Conservation (phyloP, 78 protist species). For the Dictyostelium citrinum region DNA sequence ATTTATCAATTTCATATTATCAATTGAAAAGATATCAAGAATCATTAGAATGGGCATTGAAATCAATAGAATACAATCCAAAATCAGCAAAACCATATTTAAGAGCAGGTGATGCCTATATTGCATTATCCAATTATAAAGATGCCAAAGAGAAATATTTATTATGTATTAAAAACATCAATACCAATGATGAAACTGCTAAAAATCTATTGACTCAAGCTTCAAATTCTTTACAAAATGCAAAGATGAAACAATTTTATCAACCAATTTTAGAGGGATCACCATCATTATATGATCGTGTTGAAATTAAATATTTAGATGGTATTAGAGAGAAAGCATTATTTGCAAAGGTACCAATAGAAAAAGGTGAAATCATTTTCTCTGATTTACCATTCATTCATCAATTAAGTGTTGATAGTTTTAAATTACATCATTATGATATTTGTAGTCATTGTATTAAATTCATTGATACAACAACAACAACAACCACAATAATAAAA, state of each 20-base stretch:
- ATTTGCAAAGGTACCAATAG: conserved; percentile 17
- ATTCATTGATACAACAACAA: background rate
- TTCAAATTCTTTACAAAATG: conserved; percentile 21
- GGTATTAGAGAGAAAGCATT: conserved; percentile 30
- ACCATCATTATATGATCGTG: background rate
- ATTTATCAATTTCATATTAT: background rate
- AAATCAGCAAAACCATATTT: background rate
- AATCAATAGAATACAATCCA: background rate
- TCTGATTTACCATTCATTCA: conserved; percentile 29
- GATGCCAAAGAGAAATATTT: conserved; percentile 61
- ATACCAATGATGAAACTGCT: background rate
- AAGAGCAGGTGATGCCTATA: conserved; percentile 41
- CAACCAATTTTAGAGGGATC: conserved; percentile 41
- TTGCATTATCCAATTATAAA: conserved; percentile 10
- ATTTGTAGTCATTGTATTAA: conserved; percentile 53
- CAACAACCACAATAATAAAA: background rate
- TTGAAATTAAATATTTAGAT: conserved; percentile 45
- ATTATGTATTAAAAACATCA: conserved; percentile 10
- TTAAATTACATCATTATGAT: background rate
- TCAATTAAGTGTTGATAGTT: background rate
- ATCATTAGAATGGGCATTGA: conserved; percentile 23
- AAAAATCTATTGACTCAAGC: conserved; percentile 3
- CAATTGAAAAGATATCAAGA: conserved; percentile 18
- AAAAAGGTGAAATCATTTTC: conserved; percentile 54
- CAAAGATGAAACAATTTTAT: conserved; percentile 65